Percentiles rank a stretch among this genome's conserved stretches.
These are phyloP conservation scores for Cercospora zeae-maydis DNA, from an alignment of 2,329 filamentous ascomycete species.

Conservation along the genomic window DNA sequence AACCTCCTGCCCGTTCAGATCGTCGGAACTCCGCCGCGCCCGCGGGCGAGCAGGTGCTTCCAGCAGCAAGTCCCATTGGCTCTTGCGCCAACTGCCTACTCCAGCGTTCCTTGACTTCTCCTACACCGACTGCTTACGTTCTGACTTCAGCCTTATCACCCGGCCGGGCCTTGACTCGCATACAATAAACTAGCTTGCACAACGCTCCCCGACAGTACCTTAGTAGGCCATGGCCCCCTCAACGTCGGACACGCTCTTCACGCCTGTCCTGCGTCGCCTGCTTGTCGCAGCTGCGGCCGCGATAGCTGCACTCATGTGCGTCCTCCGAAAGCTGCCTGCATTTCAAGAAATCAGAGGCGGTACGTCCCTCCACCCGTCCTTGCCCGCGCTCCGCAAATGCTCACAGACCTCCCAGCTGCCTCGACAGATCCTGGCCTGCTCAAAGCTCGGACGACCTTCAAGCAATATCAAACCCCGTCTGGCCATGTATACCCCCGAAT, in stretches of 20 bases:
- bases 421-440: conserved; percentile 73
- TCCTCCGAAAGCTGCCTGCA: conserved; percentile 3
- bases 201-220: conserved; percentile 1
- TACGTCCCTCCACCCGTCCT: neutral
- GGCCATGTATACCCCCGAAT: conserved; percentile 68
- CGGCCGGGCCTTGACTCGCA: neutral
- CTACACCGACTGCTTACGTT: conserved; percentile 1
- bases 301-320: conserved; percentile 4
- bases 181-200: neutral
- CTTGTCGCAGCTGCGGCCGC: conserved; percentile 7
- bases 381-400: neutral
- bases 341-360: conserved; percentile 14
- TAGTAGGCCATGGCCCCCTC: conserved; percentile 6
- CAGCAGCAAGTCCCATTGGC: conserved; percentile 4
- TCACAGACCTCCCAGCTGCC: conserved; percentile 14
- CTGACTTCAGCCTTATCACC: conserved; percentile 2
- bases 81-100: neutral
- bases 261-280: neutral
- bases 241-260: neutral
- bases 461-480: conserved; percentile 67
- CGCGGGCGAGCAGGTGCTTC: conserved; percentile 10
- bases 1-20: neutral
- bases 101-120: conserved; percentile 4
- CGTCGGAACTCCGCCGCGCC: neutral
- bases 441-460: conserved; percentile 68